Evolutionary conservation across 768 basidiomycete genomes (phyloP).

Genomic region (Suillus plorans): DNA sequence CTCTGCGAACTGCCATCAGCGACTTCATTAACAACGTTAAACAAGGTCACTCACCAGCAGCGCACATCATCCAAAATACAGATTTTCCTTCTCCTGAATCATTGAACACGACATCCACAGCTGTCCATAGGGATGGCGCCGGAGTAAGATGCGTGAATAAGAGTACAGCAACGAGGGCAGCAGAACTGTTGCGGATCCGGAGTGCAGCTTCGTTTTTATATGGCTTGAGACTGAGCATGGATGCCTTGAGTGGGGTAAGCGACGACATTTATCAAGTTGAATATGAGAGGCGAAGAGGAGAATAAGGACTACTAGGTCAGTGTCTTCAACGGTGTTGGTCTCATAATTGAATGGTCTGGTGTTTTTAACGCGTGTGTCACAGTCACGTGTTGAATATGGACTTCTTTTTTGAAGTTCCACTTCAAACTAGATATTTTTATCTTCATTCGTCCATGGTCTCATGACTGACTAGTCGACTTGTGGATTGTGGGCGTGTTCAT

Average conservation of each 20-base stretch:
- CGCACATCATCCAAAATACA: conserved; percentile 25
- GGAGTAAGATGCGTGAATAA: conserved; percentile 40
- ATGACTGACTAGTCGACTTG: too few species aligned
- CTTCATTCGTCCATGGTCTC: too few species aligned
- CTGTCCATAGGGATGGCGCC: conserved; percentile 36
- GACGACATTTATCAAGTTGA: not conserved
- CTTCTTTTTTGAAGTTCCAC: too few species aligned
- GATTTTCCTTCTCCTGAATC: conserved; percentile 2
- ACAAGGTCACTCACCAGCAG: conserved; percentile 26
- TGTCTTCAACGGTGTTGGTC: not conserved
- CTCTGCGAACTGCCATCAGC: conserved; percentile 21
- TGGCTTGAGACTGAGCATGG: conserved; percentile 25
- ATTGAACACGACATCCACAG: conserved; percentile 31
- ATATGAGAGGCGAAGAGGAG: not conserved
- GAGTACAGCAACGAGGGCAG: conserved; percentile 31
- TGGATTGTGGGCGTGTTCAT: too few species aligned
- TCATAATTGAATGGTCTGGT: not conserved
- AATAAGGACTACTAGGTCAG: not conserved
- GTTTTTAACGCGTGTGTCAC: not conserved
- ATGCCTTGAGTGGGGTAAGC: conserved; percentile 2
- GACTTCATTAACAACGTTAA: not conserved
- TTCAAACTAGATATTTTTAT: too few species aligned
- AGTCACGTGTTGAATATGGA: not conserved
- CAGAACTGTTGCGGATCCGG: conserved; percentile 38
- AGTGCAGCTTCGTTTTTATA: conserved; percentile 36